These are phyloP conservation scores for Daldinia bambusicola DNA, from an alignment of 495 filamentous ascomycete species.

Conservation along the genomic window DNA sequence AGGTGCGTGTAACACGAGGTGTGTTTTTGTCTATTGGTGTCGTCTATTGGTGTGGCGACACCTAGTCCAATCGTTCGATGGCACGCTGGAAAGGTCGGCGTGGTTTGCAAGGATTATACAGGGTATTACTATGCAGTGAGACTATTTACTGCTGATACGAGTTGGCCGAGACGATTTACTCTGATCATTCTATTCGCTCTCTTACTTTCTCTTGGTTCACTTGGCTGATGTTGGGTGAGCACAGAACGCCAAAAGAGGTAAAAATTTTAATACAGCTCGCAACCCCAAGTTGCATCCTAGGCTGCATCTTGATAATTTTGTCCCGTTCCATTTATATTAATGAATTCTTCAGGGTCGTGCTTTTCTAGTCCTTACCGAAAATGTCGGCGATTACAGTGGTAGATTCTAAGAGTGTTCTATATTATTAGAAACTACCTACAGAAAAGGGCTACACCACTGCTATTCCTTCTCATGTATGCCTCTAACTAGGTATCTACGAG, in stretches of 20 bases:
- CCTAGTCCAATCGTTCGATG: slow-evolving; percentile 27
- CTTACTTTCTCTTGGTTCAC: neutral
- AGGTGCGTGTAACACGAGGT: slow-evolving; percentile 6
- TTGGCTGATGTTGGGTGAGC: slow-evolving; percentile 13
- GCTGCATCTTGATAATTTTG: slow-evolving; percentile 27
- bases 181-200: neutral
- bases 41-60: neutral
- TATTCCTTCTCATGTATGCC: slow-evolving; percentile 27
- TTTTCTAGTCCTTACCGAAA: slow-evolving; percentile 18
- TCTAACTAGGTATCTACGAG: neutral
- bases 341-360: slow-evolving; percentile 14
- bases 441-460: slow-evolving; percentile 25
- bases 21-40: neutral
- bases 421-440: slow-evolving; percentile 35
- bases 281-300: slow-evolving; percentile 36
- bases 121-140: slow-evolving; percentile 28
- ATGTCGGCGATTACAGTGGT: slow-evolving; percentile 10
- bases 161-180: slow-evolving; percentile 16
- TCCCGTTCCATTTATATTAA: slow-evolving; percentile 33
- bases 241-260: slow-evolving; percentile 14
- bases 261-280: slow-evolving; percentile 17
- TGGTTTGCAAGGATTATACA: slow-evolving; percentile 32
- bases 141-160: slow-evolving; percentile 41
- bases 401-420: slow-evolving; percentile 10
- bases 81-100: slow-evolving; percentile 8